phyloP scores from a whole-genome alignment of 1,284 basidiomycete genomes.

The Tranzscheliella williamsii region DNA sequence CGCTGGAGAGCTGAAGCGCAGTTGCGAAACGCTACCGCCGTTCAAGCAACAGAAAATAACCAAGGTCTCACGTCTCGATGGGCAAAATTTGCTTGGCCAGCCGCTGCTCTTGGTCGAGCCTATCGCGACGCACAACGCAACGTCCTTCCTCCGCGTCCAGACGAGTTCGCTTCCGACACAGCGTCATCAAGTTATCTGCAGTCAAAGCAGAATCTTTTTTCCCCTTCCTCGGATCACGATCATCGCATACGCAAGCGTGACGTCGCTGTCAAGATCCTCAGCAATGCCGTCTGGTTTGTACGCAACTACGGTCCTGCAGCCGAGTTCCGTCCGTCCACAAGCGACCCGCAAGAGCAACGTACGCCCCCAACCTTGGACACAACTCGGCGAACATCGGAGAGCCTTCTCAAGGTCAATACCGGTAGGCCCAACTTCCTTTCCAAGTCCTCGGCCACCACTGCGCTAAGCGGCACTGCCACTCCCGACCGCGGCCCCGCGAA shows the following conservation, averaged over 20 bases:
- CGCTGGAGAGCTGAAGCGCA: slow-evolving; percentile 49
- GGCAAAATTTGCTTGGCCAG: slow-evolving; percentile 42
- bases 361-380: slow-evolving; percentile 10
- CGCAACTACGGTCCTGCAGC: slow-evolving; percentile 36
- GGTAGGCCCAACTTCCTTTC: slow-evolving; percentile 24
- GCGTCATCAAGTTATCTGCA: slow-evolving; percentile 3
- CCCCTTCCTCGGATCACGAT: slow-evolving; percentile 11
- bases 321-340: neutral
- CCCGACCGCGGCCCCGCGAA: slow-evolving; percentile 7
- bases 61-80: slow-evolving; percentile 17
- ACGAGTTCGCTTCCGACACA: slow-evolving; percentile 1
- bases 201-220: slow-evolving; percentile 5
- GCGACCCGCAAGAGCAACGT: neutral
- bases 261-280: slow-evolving; percentile 48
- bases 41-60: slow-evolving; percentile 19
- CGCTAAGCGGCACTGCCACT: slow-evolving; percentile 35
- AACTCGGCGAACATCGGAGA: slow-evolving; percentile 23
- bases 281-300: slow-evolving; percentile 52
- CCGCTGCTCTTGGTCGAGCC: slow-evolving; percentile 32
- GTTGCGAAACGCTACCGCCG: slow-evolving; percentile 30
- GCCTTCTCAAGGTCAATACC: slow-evolving; percentile 25
- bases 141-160: slow-evolving; percentile 6
- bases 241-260: slow-evolving; percentile 47
- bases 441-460: slow-evolving; percentile 34
- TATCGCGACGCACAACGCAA: slow-evolving; percentile 36